These are phyloP conservation scores for Pythium monospermum DNA, from an alignment of 352 stramenopile genomes.

Conservation along the genomic window DNA sequence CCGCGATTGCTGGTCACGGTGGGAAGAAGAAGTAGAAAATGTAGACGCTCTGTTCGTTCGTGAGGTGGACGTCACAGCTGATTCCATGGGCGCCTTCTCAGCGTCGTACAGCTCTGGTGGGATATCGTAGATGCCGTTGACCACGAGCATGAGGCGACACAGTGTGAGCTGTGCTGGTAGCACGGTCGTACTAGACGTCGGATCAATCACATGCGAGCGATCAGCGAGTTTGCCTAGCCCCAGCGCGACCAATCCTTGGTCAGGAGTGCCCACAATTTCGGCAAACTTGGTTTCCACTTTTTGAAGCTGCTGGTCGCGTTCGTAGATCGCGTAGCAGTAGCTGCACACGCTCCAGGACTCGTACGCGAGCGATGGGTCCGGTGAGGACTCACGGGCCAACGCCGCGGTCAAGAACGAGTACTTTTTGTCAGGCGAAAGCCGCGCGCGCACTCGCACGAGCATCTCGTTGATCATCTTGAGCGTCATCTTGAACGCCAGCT, in stretches of 20 bases:
- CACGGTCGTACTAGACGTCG: slow-evolving; percentile 30
- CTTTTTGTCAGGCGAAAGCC: slow-evolving; percentile 40
- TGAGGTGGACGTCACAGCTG: slow-evolving; percentile 2
- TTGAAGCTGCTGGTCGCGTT: slow-evolving; percentile 74
- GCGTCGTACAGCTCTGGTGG: slow-evolving; percentile 66
- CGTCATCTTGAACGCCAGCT: slow-evolving; percentile 86
- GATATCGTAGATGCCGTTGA: slow-evolving; percentile 83
- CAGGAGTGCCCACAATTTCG: slow-evolving; percentile 38
- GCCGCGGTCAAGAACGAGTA: slow-evolving; percentile 44
- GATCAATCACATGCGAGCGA: slow-evolving; percentile 36
- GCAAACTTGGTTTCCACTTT: slow-evolving; percentile 65
- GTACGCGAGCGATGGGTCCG: slow-evolving; percentile 61
- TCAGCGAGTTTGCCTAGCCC: slow-evolving; percentile 55
- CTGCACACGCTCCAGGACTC: slow-evolving; percentile 83
- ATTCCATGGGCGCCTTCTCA: slow-evolving; percentile 35
- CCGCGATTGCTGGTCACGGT: slow-evolving; percentile 18
- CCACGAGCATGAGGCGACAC: slow-evolving; percentile 67
- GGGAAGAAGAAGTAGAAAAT: no score
- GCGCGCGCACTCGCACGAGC: slow-evolving; percentile 56
- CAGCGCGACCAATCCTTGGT: slow-evolving; percentile 22
- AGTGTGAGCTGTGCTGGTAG: slow-evolving; percentile 68
- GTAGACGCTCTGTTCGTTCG: not conserved
- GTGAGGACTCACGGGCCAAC: slow-evolving; percentile 29
- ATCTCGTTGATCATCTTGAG: slow-evolving; percentile 86
- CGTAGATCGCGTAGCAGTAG: slow-evolving; percentile 82